Base-by-base conservation (phyloP, 1,284 basidiomycete genomes). In the Naganishia sp. region DNA sequence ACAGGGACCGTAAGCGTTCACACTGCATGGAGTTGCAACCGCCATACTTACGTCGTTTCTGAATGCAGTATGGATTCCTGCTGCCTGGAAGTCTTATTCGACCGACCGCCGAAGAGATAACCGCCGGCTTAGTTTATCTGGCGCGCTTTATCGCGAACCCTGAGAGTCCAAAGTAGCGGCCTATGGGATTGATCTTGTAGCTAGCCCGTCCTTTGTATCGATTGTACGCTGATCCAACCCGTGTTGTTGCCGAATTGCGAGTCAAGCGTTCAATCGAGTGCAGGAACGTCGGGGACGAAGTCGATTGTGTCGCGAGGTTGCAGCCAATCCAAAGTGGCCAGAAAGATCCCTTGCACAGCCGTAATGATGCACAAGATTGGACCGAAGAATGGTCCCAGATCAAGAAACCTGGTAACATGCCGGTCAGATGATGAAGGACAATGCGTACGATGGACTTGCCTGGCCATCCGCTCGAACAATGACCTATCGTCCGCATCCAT, bases 71-170 rank as follows among this genome's bases (percentile, higher is more conserved):
- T 73, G 91, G 90, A 39, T 93, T 91, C 79, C 79, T 88, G 11
- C 80, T 93, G 0, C 91, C 91, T 0, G 81, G 86, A 0, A 79
- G 82, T 65, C 86, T 86, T 82, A 92, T 94, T 70, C 80, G 87
- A 10, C 88, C 90, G 0, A 87, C 89, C 0, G 90, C 88, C 1
- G 88, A 90, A 75, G 90, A 93, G 78, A 86, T 87, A 6, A 81
- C 82, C 5, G 83, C 82, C 21, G 86, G 90, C 76, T 73, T 92
- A 44, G 77, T 83, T 23, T 89, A 88, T 71, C 78, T 93, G 5
- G 86, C 86, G 1, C 79, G 82, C 50, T 92, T 91, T 75, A 86
- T 92, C 67, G 81, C 77, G 55, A 73, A 73, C 45, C 67, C 71
- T 2, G 77, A 79, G 69, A 61, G 59, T 21, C 59, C 59, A 25